A percentile compares a stretch with the other conserved stretches of the same genome.
Evolutionary conservation across 2,329 filamentous ascomycete species (phyloP).

Genomic region (Hypocrella siamensis): DNA sequence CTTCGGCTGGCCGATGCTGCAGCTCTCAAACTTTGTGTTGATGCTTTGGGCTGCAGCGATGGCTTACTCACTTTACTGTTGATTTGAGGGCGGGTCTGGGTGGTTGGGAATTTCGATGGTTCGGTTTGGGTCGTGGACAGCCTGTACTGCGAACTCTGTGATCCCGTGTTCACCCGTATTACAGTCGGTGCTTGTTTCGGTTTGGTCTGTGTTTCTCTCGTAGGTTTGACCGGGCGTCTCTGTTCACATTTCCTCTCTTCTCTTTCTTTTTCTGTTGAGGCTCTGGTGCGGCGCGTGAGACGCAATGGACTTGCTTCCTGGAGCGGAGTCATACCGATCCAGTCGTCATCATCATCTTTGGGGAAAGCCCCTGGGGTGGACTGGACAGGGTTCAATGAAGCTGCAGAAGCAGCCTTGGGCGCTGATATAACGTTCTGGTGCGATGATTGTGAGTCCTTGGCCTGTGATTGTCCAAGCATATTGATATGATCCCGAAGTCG

Average conservation of each 20-base stretch:
- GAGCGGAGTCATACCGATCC: conserved; percentile 40
- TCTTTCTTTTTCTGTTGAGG: conserved; percentile 44
- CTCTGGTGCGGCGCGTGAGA: conserved; percentile 33
- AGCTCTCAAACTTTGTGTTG: conserved; percentile 43
- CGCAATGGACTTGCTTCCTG: conserved; percentile 23
- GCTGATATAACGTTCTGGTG: conserved; percentile 16
- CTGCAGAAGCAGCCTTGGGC: conserved; percentile 12
- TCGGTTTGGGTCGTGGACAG: conserved; percentile 43
- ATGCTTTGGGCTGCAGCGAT: conserved; percentile 43
- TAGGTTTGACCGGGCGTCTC: conserved; percentile 47
- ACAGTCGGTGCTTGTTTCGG: conserved; percentile 52
- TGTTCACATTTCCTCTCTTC: conserved; percentile 52
- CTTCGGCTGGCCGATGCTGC: conserved; percentile 46
- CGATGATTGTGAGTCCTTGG: conserved; percentile 23
- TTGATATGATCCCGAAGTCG: conserved; percentile 86
- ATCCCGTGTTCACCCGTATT: conserved; percentile 54
- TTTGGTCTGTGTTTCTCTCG: conserved; percentile 42
- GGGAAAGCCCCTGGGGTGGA: conserved; percentile 46
- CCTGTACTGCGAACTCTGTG: conserved; percentile 42
- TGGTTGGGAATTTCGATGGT: conserved; percentile 11
- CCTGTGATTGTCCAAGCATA: conserved; percentile 44
- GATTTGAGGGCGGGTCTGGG: conserved; percentile 26
- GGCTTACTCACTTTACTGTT: conserved; percentile 53
- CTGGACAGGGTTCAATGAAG: conserved; percentile 14
- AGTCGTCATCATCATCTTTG: conserved; percentile 44